Conservation (phyloP, 2,329 filamentous ascomycete genomes). For the Aureobasidium sp. region DNA sequence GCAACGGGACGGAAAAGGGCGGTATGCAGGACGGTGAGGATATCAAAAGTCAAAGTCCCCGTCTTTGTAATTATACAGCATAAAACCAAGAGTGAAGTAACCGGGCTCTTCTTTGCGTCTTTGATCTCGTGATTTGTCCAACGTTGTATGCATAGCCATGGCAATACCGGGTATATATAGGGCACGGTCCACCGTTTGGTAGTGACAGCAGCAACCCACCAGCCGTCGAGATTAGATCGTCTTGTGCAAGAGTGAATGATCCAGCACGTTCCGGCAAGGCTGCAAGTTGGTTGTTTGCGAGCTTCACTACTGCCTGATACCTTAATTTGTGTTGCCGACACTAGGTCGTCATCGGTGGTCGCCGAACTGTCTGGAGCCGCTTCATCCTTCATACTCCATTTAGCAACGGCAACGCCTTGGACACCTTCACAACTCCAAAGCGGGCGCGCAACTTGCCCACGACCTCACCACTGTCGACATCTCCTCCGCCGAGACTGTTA, state of each 20-base stretch:
- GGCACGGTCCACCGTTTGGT: not conserved
- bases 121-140: not conserved
- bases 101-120: not conserved
- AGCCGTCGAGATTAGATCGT: not conserved
- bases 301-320: not conserved
- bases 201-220: not conserved
- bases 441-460: not conserved
- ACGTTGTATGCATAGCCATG: not conserved
- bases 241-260: not conserved
- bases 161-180: not conserved
- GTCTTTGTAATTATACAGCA: conserved; percentile 16
- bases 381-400: not conserved
- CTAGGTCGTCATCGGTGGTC: not conserved
- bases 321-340: too few relatives aligned
- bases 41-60: not conserved
- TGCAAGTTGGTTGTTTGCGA: not conserved
- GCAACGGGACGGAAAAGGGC: not conserved
- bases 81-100: conserved; percentile 7
- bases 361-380: not conserved
- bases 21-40: conserved; percentile 3
- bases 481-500: conserved; percentile 49
- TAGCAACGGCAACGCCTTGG: not conserved
- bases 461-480: not conserved
- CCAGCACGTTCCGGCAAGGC: not conserved
- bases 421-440: not conserved